Percentiles rank a stretch among this genome's conserved stretches.
These are phyloP conservation scores for Halenospora varia DNA, from an alignment of 495 filamentous ascomycete genomes.

Conservation along the genomic window DNA sequence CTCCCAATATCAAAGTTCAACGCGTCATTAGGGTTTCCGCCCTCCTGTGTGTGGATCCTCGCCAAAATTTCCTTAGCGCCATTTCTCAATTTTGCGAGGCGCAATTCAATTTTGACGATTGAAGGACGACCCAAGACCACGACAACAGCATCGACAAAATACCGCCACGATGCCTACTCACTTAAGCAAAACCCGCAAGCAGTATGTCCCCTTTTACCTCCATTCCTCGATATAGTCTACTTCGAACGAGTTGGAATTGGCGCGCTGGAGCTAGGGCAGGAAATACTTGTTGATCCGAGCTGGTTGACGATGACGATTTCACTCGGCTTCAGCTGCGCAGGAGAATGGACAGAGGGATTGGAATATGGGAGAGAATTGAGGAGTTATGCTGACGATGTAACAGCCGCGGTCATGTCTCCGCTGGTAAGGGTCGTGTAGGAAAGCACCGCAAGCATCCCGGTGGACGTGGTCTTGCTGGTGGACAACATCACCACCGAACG, in stretches of 20 bases:
- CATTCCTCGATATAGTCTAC: conserved; percentile 13
- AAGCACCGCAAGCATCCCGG: conserved; percentile 93
- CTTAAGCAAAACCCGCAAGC: conserved; percentile 77
- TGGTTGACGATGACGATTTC: neutral
- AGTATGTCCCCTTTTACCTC: conserved; percentile 49
- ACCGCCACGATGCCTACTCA: conserved; percentile 71
- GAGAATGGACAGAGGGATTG: too few relatives aligned
- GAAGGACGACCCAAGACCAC: conserved; percentile 5
- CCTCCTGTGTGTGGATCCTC: neutral
- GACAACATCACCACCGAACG: conserved; percentile 91
- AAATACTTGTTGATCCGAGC: conserved; percentile 3
- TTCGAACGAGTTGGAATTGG: conserved; percentile 13
- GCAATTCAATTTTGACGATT: conserved; percentile 3
- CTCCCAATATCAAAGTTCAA: too few relatives aligned
- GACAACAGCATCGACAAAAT: conserved; percentile 19
- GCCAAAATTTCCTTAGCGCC: conserved; percentile 11
- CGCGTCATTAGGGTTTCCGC: neutral
- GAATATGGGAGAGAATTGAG: neutral
- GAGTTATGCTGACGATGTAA: conserved; percentile 28
- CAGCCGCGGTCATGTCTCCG: conserved; percentile 91
- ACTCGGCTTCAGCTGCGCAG: neutral
- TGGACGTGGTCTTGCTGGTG: conserved; percentile 96
- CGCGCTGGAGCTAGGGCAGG: neutral
- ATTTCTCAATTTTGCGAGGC: conserved; percentile 12
- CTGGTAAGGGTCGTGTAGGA: conserved; percentile 87